Conservation (phyloP, 139 green algal genomes). For the Eudorina sp. region DNA sequence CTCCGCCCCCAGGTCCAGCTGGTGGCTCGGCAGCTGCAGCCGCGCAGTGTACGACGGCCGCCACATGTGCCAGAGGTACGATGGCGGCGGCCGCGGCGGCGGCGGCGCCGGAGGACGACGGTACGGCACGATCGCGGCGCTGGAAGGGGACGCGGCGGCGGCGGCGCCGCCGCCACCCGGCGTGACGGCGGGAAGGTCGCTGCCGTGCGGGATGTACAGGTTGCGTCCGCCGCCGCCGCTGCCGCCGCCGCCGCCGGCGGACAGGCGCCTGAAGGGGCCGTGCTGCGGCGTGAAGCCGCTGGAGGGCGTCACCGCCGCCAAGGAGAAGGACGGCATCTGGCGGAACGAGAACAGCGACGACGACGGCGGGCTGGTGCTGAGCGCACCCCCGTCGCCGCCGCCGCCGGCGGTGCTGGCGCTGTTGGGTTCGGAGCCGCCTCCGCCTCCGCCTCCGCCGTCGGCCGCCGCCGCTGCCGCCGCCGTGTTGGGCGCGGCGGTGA, state of each 20-base stretch:
- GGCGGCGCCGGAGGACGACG: not conserved
- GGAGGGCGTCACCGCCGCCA: slow-evolving; percentile 10
- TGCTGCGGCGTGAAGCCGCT: not conserved
- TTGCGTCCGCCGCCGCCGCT: not conserved
- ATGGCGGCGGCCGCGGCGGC: slow-evolving; percentile 40
- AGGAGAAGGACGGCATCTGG: not conserved
- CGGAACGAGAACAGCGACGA: slow-evolving; percentile 39
- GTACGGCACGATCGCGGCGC: not conserved
- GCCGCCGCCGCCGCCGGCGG: not conserved
- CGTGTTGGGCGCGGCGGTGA: not conserved
- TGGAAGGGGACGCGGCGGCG: not conserved
- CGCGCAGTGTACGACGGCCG: slow-evolving; percentile 68
- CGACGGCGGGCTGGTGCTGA: not conserved
- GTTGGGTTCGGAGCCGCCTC: not conserved
- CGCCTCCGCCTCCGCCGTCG: not conserved
- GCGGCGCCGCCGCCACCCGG: not conserved
- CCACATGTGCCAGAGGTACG: slow-evolving; percentile 50
- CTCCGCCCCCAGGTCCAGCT: slow-evolving; percentile 37
- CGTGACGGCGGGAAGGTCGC: not conserved
- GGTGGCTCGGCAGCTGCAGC: slow-evolving; percentile 55
- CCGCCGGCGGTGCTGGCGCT: not conserved
- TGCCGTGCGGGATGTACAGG: not conserved
- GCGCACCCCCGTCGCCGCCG: not conserved
- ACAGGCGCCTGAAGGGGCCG: not conserved
- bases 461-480: not conserved